These are phyloP conservation scores for Nakazawaea holstii DNA, from an alignment of 805 yeast species.

Conservation along the genomic window DNA sequence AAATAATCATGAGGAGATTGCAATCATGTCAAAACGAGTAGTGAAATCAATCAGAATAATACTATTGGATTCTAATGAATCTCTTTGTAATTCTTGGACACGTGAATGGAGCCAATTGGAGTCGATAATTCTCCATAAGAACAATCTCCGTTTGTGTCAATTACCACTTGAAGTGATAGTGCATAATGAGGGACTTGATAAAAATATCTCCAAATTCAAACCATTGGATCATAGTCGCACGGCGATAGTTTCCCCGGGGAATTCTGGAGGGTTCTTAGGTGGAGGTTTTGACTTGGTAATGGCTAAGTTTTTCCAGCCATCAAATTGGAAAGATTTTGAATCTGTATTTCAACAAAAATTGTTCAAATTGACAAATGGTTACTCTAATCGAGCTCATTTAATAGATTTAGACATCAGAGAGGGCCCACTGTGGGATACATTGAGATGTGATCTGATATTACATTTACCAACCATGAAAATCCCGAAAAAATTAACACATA, in stretches of 20 bases:
- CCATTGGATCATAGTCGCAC: slow-evolving; percentile 15
- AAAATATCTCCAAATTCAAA: slow-evolving; percentile 5
- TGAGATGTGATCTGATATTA: slow-evolving; percentile 24
- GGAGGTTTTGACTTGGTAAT: slow-evolving; percentile 44
- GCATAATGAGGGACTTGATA: slow-evolving; percentile 16
- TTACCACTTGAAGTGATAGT: slow-evolving; percentile 16
- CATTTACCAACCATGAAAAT: slow-evolving; percentile 37
- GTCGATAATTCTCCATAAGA: not conserved
- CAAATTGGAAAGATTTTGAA: slow-evolving; percentile 20
- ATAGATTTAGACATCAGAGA: slow-evolving; percentile 21
- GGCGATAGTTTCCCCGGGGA: slow-evolving; percentile 46
- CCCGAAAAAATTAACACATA: slow-evolving; percentile 19
- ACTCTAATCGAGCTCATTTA: slow-evolving; percentile 24
- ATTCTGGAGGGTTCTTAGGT: slow-evolving; percentile 42
- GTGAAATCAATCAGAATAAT: slow-evolving; percentile 14
- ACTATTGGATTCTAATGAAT: slow-evolving; percentile 17
- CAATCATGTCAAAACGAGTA: not conserved
- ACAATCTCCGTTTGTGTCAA: slow-evolving; percentile 15
- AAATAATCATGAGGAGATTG: not conserved
- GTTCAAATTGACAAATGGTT: slow-evolving; percentile 22
- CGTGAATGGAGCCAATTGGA: slow-evolving; percentile 13
- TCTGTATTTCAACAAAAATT: slow-evolving; percentile 14
- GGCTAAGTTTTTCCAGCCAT: slow-evolving; percentile 21
- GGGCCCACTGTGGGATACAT: slow-evolving; percentile 20
- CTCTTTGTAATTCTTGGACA: slow-evolving; percentile 18